Evolutionary conservation across 164 flowering plant species (phyloP), one percentile per base, ranked within the genome.

Genomic region (Vitis cinerea): DNA sequence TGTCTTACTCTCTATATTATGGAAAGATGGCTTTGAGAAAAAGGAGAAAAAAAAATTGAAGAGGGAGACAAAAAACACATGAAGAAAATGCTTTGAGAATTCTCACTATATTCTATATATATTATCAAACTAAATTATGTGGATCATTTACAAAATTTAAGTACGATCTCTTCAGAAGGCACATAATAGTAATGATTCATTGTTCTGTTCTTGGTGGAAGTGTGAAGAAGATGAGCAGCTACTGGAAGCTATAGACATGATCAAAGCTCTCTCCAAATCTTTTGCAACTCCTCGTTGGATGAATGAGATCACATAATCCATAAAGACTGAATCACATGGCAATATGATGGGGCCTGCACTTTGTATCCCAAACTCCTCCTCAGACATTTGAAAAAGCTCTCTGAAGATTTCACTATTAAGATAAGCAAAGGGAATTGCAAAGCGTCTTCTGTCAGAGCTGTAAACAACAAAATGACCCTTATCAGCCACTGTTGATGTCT

Each of bases 401-500:
- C 11, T 47, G n/a, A 65, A 17, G 58, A 65, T 27, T 4, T 65
- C 47, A 11, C 9, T 51, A 1, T 52, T 5, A 8, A 65, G 68
- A 52, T 11, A 65, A 5, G n/a, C 23, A 6, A 65, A 8, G 9
- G 57, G 68, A 6, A 52, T 49, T 17, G 0, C 13, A 13, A 51
- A 52, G 10, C 48, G 59, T 19, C 58, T 65, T 3, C 14, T 7
- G 12, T 65, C 58, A 19, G 59, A 9, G 9, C 37, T 65, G 58
- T 52, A 65, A 27, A 65, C 58, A 27, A 65, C 59, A 52, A 65
- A 65, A 30, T 52, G 68, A 10, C 68, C 58, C 68, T 27, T 65
- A 7, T 65, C 44, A 9, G 68, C 58, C 16, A 27, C 57, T 8
- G 50, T 23, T 1, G 58, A 49, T 65, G 44, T 37, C 44, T 3